phyloP scores from a whole-genome alignment of 192 early-diverging fungal genomes.

The Polychytrium aggregatum region DNA sequence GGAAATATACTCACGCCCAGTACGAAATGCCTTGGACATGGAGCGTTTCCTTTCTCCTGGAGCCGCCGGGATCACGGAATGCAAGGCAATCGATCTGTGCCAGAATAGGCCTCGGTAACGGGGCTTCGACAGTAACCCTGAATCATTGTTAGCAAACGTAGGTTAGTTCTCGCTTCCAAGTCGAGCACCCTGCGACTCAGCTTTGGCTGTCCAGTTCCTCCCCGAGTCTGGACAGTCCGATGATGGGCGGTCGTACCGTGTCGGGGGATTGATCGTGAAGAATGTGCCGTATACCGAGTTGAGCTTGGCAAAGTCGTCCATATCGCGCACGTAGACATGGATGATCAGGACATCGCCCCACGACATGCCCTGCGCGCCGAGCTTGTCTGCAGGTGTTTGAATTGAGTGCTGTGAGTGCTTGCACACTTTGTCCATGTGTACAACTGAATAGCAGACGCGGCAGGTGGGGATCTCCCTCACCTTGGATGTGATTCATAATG shows the following conservation, averaged over 20 bases:
- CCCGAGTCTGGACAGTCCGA: not conserved
- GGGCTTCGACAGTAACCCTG: constrained; percentile 53
- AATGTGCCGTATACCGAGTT: constrained; percentile 57
- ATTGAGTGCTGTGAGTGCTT: too few relatives aligned
- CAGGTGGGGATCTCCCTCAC: too few relatives aligned
- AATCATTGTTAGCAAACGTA: not conserved
- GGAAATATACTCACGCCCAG: constrained; percentile 51
- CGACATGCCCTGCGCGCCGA: constrained; percentile 20
- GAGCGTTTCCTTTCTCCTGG: constrained; percentile 33
- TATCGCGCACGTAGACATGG: constrained; percentile 54
- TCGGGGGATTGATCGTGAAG: constrained; percentile 62
- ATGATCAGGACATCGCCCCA: constrained; percentile 54
- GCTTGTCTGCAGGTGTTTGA: constrained; percentile 14
- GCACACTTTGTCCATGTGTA: too few relatives aligned
- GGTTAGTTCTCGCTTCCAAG: not conserved
- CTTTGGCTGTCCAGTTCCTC: not conserved
- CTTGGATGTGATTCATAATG: too few relatives aligned
- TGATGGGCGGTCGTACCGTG: constrained; percentile 38
- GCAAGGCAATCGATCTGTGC: constrained; percentile 60
- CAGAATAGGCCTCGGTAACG: constrained; percentile 17
- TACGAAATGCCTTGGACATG: constrained; percentile 81
- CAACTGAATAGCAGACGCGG: too few relatives aligned
- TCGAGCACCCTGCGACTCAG: not conserved
- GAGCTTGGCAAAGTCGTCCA: constrained; percentile 50
- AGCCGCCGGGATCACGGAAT: constrained; percentile 9